phyloP scores from a whole-genome alignment of 352 stramenopile genomes.

The Phytophthora pistaciae region DNA sequence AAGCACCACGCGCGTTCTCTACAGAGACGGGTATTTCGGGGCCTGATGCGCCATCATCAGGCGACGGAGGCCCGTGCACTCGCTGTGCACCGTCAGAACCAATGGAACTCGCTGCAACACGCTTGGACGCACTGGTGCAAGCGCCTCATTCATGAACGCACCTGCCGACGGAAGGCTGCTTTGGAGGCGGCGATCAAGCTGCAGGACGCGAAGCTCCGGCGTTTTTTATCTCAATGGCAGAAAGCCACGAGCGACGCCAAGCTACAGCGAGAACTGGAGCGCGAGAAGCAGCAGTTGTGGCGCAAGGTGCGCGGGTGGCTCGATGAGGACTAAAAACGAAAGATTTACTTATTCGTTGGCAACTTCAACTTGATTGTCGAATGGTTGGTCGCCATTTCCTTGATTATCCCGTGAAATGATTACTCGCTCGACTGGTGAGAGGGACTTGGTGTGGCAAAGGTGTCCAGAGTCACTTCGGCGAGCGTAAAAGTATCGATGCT shows the following conservation, averaged over 20 bases:
- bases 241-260: slow-evolving; percentile 35
- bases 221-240: slow-evolving; percentile 45
- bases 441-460: background rate
- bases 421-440: background rate
- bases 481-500: background rate
- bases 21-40: slow-evolving; percentile 23
- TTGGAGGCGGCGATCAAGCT: slow-evolving; percentile 14
- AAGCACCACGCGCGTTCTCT: slow-evolving; percentile 25
- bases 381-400: background rate
- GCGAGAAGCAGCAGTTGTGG: slow-evolving; percentile 70
- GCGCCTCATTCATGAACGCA: slow-evolving; percentile 13
- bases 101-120: slow-evolving; percentile 42
- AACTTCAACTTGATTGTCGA: slow-evolving; percentile 9
- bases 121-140: slow-evolving; percentile 42
- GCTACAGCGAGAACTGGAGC: slow-evolving; percentile 33
- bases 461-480: background rate
- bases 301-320: slow-evolving; percentile 73
- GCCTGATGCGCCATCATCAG: slow-evolving; percentile 27
- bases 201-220: slow-evolving; percentile 20
- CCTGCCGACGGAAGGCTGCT: slow-evolving; percentile 20
- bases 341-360: background rate
- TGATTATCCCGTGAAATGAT: background rate
- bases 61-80: slow-evolving; percentile 27
- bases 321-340: slow-evolving; percentile 38
- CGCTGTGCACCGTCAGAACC: slow-evolving; percentile 38